Base-by-base conservation (phyloP, 2,329 filamentous ascomycete species). In the Ciborinia camelliae region DNA sequence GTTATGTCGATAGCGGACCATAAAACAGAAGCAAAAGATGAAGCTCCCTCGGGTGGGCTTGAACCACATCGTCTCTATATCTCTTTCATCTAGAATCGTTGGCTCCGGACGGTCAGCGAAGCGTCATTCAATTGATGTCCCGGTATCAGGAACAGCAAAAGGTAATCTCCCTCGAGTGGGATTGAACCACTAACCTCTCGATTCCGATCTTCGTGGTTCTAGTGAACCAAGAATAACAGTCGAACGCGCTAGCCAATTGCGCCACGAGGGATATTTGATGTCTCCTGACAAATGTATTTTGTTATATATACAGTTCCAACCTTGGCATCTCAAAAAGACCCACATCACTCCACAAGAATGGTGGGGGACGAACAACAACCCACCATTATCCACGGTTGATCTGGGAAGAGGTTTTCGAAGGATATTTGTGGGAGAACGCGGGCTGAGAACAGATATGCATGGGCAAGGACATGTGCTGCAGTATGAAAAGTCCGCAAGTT, bases 161-260 rank as follows among this genome's bases (percentile, higher is more conserved):
- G 4, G 5, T 3, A 35, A 32, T 0, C 50, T 52, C 50, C 50
- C 50, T 52, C 50, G 51, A 20, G 51, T 53, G 51, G 51, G 51
- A n/a, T 53, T 28, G 54, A n/a, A n/a, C n/a, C n/a, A n/a, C n/a
- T n/a, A n/a, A n/a, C n/a, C n/a, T n/a, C n/a, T n/a, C n/a, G n/a
- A n/a, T n/a, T n/a, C n/a, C n/a, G n/a, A n/a, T n/a, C n/a, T n/a
- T n/a, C n/a, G n/a, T n/a, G n/a, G n/a, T n/a, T n/a, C n/a, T n/a
- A n/a, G n/a, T n/a, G n/a, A n/a, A n/a, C n/a, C n/a, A n/a, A n/a
- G n/a, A n/a, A n/a, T n/a, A n/a, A n/a, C n/a, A n/a, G n/a, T n/a
- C n/a, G n/a, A n/a, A n/a, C n/a, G n/a, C n/a, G n/a, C 54, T 58
- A 58, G 54, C 54, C 54, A 58, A 58, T 58, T 58, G 57, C 57